Evolutionary conservation across 371 early-diverging fungal genomes (phyloP).

Genomic region (Mucor irregularis): DNA sequence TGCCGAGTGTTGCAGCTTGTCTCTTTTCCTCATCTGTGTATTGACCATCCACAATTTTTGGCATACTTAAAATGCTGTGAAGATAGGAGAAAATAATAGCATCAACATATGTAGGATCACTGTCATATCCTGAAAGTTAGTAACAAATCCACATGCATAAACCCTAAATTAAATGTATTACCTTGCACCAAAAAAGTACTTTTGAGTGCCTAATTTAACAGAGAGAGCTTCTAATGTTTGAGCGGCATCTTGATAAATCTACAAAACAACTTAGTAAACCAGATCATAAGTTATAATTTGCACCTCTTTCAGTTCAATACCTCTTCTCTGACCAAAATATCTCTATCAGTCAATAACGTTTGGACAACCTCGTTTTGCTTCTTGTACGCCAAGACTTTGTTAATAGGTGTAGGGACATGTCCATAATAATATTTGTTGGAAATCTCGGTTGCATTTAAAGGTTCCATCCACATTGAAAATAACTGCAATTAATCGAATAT

Average conservation of each 20-base stretch:
- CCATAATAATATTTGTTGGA: constrained; percentile 41
- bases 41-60: constrained; percentile 26
- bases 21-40: constrained; percentile 37
- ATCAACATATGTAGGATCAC: constrained; percentile 59
- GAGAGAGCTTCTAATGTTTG: constrained; percentile 59
- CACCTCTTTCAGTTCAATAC: constrained; percentile 25
- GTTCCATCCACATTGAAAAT: constrained; percentile 52
- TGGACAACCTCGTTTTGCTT: constrained; percentile 41
- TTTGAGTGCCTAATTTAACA: constrained; percentile 47
- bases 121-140: too few relatives aligned
- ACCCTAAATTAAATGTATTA: constrained; percentile 18
- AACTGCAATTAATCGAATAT: constrained; percentile 19
- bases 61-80: constrained; percentile 52
- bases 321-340: constrained; percentile 52
- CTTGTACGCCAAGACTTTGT: constrained; percentile 31
- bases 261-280: not conserved
- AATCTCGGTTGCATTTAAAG: constrained; percentile 37
- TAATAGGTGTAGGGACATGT: constrained; percentile 41
- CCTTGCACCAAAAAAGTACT: constrained; percentile 58
- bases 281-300: not conserved
- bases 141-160: too few relatives aligned
- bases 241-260: constrained; percentile 64
- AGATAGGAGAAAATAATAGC: constrained; percentile 64
- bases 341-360: constrained; percentile 36
- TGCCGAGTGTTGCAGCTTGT: constrained; percentile 42